A percentile compares a stretch with the other conserved stretches of the same genome.
Evolutionary conservation across 2,329 filamentous ascomycete species (phyloP).

Genomic region (Claviceps sp.): DNA sequence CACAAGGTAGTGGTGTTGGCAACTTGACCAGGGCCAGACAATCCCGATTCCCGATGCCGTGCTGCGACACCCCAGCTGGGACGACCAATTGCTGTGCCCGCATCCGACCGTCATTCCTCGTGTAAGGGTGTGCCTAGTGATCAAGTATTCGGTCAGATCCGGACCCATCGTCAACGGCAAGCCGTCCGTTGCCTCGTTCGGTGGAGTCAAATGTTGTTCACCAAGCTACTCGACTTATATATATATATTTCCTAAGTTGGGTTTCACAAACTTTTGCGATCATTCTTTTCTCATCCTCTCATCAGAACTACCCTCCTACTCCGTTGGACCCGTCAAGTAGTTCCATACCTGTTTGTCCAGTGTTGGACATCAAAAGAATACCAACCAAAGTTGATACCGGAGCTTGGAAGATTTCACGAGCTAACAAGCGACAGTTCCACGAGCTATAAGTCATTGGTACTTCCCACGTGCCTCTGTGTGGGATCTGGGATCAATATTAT

Average conservation of each 20-base stretch:
- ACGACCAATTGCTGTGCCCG: background rate
- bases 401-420: constrained; percentile 1
- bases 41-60: constrained; percentile 1
- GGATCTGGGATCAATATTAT: background rate
- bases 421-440: background rate
- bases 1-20: constrained; percentile 4
- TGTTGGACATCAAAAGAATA: background rate
- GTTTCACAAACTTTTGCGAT: background rate
- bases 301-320: background rate
- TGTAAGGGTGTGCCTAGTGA: constrained; percentile 1
- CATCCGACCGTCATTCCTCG: constrained; percentile 3
- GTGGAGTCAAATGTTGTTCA: background rate
- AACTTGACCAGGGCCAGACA: background rate
- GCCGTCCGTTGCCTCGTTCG: background rate
- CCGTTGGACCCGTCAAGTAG: background rate
- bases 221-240: background rate
- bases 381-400: background rate
- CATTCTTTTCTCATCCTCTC: background rate
- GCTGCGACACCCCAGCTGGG: background rate
- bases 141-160: background rate
- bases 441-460: constrained; percentile 4
- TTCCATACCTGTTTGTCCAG: background rate
- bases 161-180: background rate
- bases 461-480: background rate
- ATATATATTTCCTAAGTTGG: background rate